Evolutionary conservation across 2,329 filamentous ascomycete species (phyloP).

Genomic region (Trichophyton rubrum): DNA sequence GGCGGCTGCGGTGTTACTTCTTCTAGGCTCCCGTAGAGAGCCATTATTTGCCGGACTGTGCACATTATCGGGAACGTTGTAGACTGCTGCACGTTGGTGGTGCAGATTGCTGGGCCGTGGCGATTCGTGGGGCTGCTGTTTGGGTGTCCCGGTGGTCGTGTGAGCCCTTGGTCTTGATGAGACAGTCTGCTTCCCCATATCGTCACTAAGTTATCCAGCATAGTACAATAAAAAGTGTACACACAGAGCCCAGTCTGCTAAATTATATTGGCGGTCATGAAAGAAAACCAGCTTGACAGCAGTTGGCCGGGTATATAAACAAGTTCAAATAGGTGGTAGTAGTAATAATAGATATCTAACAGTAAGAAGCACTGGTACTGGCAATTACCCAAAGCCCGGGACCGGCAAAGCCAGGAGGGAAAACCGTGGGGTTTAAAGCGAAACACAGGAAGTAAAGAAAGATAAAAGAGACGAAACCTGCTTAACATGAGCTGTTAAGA

Average conservation of each 20-base stretch:
- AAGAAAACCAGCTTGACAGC: not conserved
- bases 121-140: not conserved
- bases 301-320: not conserved
- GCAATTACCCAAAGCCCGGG: not conserved
- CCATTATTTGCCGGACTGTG: not conserved
- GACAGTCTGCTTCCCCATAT: not conserved
- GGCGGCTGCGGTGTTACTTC: not conserved
- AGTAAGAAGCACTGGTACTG: not conserved
- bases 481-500: constrained; percentile 1
- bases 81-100: not conserved
- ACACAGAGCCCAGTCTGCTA: not conserved
- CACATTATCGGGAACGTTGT: not conserved
- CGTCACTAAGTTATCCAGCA: not conserved
- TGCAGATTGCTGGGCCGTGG: not conserved
- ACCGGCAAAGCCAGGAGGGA: not conserved
- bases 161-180: not conserved
- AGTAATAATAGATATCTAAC: not conserved
- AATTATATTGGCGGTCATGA: not conserved
- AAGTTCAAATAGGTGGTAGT: not conserved
- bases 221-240: not conserved
- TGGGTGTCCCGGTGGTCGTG: not conserved
- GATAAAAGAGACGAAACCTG: not conserved
- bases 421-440: constrained; percentile 1
- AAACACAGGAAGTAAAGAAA: not conserved
- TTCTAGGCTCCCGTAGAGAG: not conserved